Conservation (phyloP, 306 rosid species). For the Castanospermum australe region DNA sequence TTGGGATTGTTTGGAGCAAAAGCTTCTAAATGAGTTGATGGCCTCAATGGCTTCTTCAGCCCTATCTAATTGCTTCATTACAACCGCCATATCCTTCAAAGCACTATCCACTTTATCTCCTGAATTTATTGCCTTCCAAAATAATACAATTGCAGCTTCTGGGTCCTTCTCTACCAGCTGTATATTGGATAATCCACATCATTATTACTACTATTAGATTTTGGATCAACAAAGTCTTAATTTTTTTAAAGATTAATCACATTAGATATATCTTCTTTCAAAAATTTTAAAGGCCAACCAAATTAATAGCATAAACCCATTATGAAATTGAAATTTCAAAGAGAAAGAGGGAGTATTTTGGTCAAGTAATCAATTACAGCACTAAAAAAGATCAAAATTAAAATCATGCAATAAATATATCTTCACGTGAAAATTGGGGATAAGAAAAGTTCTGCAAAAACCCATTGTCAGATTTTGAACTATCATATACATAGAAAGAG, state of each 20-base stretch:
- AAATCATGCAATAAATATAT: not conserved
- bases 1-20: constrained; percentile 87
- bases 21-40: constrained; percentile 59
- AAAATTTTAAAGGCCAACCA: not conserved
- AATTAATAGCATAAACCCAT: not conserved
- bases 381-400: not conserved
- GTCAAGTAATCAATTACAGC: not conserved
- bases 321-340: not conserved
- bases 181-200: not conserved
- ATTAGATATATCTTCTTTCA: not conserved
- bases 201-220: not conserved
- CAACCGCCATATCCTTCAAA: constrained; percentile 91
- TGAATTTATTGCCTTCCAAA: constrained; percentile 86
- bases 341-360: not conserved
- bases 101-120: constrained; percentile 94
- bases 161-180: constrained; percentile 83
- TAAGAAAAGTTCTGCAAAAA: not conserved
- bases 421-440: no score
- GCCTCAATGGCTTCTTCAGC: constrained; percentile 95
- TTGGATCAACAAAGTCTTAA: not conserved
- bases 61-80: constrained; percentile 84
- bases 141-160: constrained; percentile 74
- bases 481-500: not conserved
- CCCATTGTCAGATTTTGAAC: not conserved
- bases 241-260: not conserved